Conservation (phyloP, 2,329 filamentous ascomycete species). For the Penicillium frequentans region DNA sequence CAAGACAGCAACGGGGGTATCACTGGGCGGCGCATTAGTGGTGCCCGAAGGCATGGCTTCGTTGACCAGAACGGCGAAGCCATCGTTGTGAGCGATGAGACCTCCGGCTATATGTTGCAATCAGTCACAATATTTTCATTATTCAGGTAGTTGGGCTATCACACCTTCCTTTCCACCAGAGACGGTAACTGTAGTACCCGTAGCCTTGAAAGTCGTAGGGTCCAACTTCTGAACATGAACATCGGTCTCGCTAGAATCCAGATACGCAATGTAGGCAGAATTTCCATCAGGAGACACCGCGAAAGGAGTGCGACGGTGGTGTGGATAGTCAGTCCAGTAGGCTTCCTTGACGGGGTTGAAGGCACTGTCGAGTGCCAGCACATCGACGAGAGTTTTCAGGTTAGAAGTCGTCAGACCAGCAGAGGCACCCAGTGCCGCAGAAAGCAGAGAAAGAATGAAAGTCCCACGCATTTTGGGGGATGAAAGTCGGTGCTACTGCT, state of each 20-base stretch:
- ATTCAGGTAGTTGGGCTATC: neutral
- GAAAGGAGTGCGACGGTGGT: slow-evolving; percentile 63
- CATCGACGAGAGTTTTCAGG: slow-evolving; percentile 43
- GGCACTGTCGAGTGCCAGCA: slow-evolving; percentile 49
- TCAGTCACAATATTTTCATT: neutral
- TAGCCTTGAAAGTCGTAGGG: slow-evolving; percentile 54
- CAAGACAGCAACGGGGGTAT: slow-evolving; percentile 56
- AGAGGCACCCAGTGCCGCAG: slow-evolving; percentile 23
- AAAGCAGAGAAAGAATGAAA: slow-evolving; percentile 27
- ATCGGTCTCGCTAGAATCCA: slow-evolving; percentile 55
- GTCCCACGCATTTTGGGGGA: slow-evolving; percentile 21
- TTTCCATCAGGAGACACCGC: slow-evolving; percentile 62
- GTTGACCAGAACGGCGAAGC: slow-evolving; percentile 63
- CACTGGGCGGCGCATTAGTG: slow-evolving; percentile 50
- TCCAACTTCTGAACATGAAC: slow-evolving; percentile 61
- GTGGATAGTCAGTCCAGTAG: slow-evolving; percentile 63
- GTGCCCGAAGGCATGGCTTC: slow-evolving; percentile 53
- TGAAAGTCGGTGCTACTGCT: slow-evolving; percentile 8
- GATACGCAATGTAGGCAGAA: slow-evolving; percentile 61
- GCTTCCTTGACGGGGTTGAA: slow-evolving; percentile 61
- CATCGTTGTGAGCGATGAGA: slow-evolving; percentile 62
- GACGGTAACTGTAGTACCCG: slow-evolving; percentile 54
- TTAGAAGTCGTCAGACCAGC: slow-evolving; percentile 22
- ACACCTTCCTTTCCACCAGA: slow-evolving; percentile 54
- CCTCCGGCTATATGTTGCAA: slow-evolving; percentile 50